A percentile compares a stretch with the other conserved stretches of the same genome.
Conservation (phyloP, 352 stramenopile genomes). For the Hyaloperonospora brassicae region DNA sequence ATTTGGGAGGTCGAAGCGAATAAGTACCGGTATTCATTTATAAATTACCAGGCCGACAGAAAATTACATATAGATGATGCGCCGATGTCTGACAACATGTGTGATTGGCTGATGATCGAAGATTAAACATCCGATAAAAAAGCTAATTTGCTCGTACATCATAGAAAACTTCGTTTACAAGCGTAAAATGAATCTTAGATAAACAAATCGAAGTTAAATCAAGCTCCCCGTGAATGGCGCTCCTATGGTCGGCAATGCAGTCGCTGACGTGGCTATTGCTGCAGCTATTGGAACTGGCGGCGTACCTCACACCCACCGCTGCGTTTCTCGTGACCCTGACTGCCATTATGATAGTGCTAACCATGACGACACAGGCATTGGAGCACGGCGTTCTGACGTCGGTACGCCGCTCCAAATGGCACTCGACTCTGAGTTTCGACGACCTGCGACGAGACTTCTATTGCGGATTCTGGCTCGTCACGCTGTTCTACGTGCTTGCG, state of each 20-base stretch:
- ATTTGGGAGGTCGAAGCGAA: too few species aligned
- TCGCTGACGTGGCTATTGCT: slow-evolving; percentile 14
- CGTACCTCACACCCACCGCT: slow-evolving; percentile 16
- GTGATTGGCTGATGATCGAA: too few species aligned
- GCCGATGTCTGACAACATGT: too few species aligned
- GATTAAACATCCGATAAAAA: too few species aligned
- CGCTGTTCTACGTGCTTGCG: slow-evolving; percentile 31
- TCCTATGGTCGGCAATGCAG: slow-evolving; percentile 11
- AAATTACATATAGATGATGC: too few species aligned
- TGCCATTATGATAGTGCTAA: slow-evolving; percentile 31
- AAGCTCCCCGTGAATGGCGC: slow-evolving; percentile 6
- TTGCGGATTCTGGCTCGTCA: slow-evolving; percentile 53
- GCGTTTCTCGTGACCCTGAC: slow-evolving; percentile 15
- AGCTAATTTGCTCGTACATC: too few species aligned
- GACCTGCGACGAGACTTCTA: slow-evolving; percentile 50
- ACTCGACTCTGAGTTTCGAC: slow-evolving; percentile 25
- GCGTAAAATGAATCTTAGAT: too few species aligned
- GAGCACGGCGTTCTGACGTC: slow-evolving; percentile 50
- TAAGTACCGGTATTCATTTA: too few species aligned
- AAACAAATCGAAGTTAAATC: too few species aligned
- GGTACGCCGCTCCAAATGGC: slow-evolving; percentile 43
- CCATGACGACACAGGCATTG: slow-evolving; percentile 65
- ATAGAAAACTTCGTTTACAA: too few species aligned
- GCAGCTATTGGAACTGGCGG: slow-evolving; percentile 11
- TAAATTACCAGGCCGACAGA: too few species aligned